Conservation (phyloP, 179 eudicot genomes). For the Amaranthus tricolor region DNA sequence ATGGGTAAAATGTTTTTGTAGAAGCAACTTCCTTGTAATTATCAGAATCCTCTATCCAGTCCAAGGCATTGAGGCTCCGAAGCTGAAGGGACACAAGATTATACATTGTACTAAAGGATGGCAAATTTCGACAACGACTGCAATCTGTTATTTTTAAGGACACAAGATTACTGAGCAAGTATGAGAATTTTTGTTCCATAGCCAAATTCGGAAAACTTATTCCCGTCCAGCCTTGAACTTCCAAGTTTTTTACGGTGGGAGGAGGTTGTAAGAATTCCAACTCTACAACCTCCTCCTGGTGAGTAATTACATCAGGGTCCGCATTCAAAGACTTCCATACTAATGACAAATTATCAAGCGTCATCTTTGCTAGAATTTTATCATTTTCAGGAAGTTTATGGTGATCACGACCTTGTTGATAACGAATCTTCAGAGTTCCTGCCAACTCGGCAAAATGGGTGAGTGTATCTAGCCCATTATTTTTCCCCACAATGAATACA, state of each 20-base stretch:
- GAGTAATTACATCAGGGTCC: not conserved
- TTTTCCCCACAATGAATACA: constrained; percentile 12
- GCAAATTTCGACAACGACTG: not conserved
- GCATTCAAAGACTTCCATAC: not conserved
- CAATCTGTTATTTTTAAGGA: not conserved
- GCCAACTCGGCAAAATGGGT: not conserved
- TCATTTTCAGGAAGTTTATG: too few relatives aligned
- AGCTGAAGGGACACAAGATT: constrained; percentile 1
- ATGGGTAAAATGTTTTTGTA: not conserved
- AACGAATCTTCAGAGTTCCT: not conserved
- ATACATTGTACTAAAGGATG: not conserved
- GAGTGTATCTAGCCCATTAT: constrained; percentile 11
- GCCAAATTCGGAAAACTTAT: not conserved
- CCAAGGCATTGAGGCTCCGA: not conserved
- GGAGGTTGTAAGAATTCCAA: not conserved
- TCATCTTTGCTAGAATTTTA: too few relatives aligned
- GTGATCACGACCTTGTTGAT: not conserved
- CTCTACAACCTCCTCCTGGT: too few relatives aligned
- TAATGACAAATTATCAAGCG: not conserved
- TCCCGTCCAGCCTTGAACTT: constrained; percentile 3
- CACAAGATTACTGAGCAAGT: not conserved
- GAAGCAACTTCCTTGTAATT: not conserved
- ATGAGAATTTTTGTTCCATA: not conserved
- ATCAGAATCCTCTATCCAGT: constrained; percentile 1
- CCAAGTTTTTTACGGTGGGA: not conserved